A percentile compares a stretch with the other conserved stretches of the same genome.
Evolutionary conservation across 306 rosid species (phyloP).

Genomic region (Quercus variabilis): DNA sequence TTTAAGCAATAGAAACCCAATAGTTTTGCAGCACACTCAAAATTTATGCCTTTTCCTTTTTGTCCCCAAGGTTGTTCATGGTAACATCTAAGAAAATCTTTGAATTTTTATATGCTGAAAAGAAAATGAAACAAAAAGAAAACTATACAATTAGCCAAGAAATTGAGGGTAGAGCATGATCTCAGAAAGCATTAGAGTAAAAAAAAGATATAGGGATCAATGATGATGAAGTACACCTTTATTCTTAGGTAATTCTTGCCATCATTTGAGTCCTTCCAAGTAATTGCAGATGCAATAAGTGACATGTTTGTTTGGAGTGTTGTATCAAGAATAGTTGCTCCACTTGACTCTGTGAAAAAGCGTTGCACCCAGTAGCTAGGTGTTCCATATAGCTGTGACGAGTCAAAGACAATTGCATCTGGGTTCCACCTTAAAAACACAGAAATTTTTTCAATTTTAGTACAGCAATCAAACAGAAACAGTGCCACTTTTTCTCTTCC

Average conservation of each 20-base stretch:
- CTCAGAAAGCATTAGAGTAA: not conserved
- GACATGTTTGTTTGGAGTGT: constrained; percentile 38
- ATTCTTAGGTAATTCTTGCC: constrained; percentile 40
- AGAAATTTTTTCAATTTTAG: constrained; percentile 21
- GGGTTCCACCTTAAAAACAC: constrained; percentile 75
- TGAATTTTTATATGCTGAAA: not conserved
- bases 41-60: no score
- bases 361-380: constrained; percentile 93
- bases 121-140: no score
- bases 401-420: constrained; percentile 87
- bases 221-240: constrained; percentile 43
- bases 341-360: constrained; percentile 70
- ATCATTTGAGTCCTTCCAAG: constrained; percentile 34
- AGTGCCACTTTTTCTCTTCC: not conserved
- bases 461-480: constrained; percentile 1
- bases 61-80: not conserved
- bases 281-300: constrained; percentile 65
- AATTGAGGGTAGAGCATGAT: not conserved
- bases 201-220: not conserved
- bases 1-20: not conserved
- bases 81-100: no score
- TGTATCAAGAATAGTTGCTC: constrained; percentile 67
- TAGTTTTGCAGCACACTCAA: not conserved
- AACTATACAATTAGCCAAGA: not conserved
- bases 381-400: constrained; percentile 70